phyloP scores from a whole-genome alignment of 192 early-diverging fungal genomes.

The Linnemannia elongata region DNA sequence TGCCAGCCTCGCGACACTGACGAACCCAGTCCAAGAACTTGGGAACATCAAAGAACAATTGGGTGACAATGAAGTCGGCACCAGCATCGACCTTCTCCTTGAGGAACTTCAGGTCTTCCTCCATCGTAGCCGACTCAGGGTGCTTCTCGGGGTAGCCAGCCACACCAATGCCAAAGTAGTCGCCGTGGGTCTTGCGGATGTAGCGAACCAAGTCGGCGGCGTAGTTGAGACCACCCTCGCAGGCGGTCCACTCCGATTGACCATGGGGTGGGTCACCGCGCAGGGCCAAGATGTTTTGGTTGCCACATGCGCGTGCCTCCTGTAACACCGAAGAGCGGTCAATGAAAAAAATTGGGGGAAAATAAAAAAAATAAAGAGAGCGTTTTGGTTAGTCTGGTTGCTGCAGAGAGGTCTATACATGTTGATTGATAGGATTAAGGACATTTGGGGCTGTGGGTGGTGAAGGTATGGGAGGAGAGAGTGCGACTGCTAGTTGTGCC shows the following conservation, averaged over 20 bases:
- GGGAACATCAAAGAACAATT: conserved; percentile 96
- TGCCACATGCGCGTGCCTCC: conserved; percentile 91
- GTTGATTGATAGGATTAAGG: background rate
- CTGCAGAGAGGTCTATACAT: background rate
- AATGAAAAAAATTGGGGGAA: background rate
- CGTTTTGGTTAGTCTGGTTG: background rate
- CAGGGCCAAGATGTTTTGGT: conserved; percentile 97
- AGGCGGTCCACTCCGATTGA: conserved; percentile 82
- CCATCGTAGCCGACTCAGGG: conserved; percentile 77
- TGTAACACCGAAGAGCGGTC: conserved; percentile 21
- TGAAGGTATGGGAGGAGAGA: conserved; percentile 6
- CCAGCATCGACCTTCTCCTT: conserved; percentile 94
- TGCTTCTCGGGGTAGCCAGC: conserved; percentile 98
- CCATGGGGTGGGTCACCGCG: conserved; percentile 95
- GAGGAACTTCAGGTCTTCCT: conserved; percentile 84
- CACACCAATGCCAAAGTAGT: conserved; percentile 96
- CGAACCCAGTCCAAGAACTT: conserved; percentile 87
- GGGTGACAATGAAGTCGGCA: conserved; percentile 94
- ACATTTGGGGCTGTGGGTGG: background rate
- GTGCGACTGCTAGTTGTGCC: background rate
- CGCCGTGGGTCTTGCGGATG: conserved; percentile 90
- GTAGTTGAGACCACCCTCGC: conserved; percentile 90
- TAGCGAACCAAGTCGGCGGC: conserved; percentile 92
- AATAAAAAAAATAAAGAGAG: conserved; percentile 4
- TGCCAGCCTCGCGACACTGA: conserved; percentile 80